These are phyloP conservation scores for Vitis hybrid DNA, from an alignment of 177 flowering plant species.

Conservation along the genomic window DNA sequence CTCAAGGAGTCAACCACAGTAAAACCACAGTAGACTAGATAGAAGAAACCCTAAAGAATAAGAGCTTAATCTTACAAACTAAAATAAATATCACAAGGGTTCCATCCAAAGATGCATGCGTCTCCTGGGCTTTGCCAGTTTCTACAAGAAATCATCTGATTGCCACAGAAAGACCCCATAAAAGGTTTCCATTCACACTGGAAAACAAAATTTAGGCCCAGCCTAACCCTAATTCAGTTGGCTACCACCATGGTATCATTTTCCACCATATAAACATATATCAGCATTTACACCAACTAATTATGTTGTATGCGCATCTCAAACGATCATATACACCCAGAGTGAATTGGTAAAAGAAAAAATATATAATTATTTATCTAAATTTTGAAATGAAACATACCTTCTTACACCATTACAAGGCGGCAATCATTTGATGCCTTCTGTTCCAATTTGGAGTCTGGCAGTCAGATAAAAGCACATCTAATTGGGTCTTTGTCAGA, in stretches of 20 bases:
- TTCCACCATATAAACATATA: background rate
- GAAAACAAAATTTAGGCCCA: background rate
- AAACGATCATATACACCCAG: background rate
- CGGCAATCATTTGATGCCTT: slow-evolving; percentile 7
- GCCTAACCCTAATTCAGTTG: background rate
- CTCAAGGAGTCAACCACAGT: no score
- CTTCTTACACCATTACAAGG: background rate
- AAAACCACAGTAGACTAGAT: no score
- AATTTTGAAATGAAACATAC: background rate
- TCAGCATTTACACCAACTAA: background rate
- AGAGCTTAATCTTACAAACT: no score
- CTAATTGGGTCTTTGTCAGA: background rate
- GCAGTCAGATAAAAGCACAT: slow-evolving; percentile 1
- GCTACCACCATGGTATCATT: background rate
- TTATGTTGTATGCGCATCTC: background rate
- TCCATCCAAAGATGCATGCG: no score
- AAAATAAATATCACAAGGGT: no score
- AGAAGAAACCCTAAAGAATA: no score
- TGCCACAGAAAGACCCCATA: no score
- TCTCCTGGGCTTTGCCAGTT: no score
- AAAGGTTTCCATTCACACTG: background rate
- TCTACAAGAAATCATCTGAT: no score
- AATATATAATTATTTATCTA: background rate
- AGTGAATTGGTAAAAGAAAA: background rate
- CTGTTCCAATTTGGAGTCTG: background rate